phyloP scores from a whole-genome alignment of 1,139 yeast species.

The Yamadazyma sp. region DNA sequence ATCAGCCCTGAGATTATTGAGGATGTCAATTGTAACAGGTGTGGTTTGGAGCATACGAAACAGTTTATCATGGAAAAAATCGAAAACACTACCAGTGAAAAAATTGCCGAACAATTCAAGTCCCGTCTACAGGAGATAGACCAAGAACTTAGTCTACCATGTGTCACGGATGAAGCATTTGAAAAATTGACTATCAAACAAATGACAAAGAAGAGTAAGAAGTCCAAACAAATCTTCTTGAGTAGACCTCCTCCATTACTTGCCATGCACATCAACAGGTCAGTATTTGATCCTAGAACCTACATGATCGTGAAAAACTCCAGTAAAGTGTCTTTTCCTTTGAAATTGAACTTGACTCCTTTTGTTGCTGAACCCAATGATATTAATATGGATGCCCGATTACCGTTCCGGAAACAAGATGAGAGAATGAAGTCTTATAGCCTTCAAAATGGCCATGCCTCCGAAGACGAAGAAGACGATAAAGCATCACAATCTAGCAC shows the following conservation, averaged over 20 bases:
- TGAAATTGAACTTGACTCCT: slow-evolving; percentile 60
- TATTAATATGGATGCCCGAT: slow-evolving; percentile 77
- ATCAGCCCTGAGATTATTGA: slow-evolving; percentile 79
- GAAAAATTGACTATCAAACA: slow-evolving; percentile 71
- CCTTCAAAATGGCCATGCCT: background rate
- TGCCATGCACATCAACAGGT: slow-evolving; percentile 84
- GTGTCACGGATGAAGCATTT: slow-evolving; percentile 78
- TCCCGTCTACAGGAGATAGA: slow-evolving; percentile 57
- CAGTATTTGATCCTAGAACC: slow-evolving; percentile 86
- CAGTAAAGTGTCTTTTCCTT: slow-evolving; percentile 76
- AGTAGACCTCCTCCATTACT: slow-evolving; percentile 84
- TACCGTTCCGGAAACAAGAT: slow-evolving; percentile 67
- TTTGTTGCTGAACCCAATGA: slow-evolving; percentile 71
- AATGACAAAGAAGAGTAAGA: slow-evolving; percentile 72
- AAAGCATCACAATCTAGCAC: background rate
- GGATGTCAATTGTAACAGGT: slow-evolving; percentile 90
- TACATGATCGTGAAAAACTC: slow-evolving; percentile 82
- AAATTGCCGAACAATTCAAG: slow-evolving; percentile 45
- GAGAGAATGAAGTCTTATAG: slow-evolving; percentile 14
- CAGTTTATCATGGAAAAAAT: slow-evolving; percentile 49
- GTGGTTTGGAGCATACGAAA: slow-evolving; percentile 68
- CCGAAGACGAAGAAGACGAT: background rate
- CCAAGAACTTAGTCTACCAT: slow-evolving; percentile 57
- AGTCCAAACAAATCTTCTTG: slow-evolving; percentile 78
- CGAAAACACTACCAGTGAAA: slow-evolving; percentile 31